Conservation (phyloP, 345 rosid genomes). For the Salix caprea region DNA sequence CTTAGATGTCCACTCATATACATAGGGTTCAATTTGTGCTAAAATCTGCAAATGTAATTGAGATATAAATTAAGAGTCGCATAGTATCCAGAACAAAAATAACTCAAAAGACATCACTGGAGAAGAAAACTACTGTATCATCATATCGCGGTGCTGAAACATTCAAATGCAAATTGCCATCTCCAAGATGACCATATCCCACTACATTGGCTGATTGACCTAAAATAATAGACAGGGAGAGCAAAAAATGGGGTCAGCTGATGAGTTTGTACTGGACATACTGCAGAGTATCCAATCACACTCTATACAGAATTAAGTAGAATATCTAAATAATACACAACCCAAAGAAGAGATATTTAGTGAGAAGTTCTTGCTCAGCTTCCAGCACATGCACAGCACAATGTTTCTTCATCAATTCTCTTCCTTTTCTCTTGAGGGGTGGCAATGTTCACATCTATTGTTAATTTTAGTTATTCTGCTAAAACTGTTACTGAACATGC, state of each 20-base stretch:
- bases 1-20: conserved; percentile 90
- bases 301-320: not conserved
- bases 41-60: conserved; percentile 45
- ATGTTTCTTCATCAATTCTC: not conserved
- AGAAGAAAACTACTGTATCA: conserved; percentile 45
- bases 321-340: not conserved
- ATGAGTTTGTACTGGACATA: not conserved
- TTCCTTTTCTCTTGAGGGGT: not conserved
- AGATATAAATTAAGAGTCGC: not conserved
- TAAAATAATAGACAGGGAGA: conserved; percentile 25
- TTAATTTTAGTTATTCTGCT: not conserved
- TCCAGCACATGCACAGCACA: not conserved
- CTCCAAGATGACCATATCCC: conserved; percentile 95
- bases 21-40: conserved; percentile 75
- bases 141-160: conserved; percentile 62
- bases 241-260: not conserved
- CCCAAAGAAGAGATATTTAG: not conserved
- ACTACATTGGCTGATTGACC: conserved; percentile 69
- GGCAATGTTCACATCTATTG: not conserved
- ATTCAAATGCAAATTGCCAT: conserved; percentile 89
- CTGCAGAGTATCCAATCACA: too few relatives aligned
- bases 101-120: not conserved
- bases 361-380: not conserved
- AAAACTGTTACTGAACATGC: not conserved
- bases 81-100: not conserved